These are phyloP conservation scores for Colletotrichum liriopes DNA, from an alignment of 2,329 filamentous ascomycete genomes.

Conservation along the genomic window DNA sequence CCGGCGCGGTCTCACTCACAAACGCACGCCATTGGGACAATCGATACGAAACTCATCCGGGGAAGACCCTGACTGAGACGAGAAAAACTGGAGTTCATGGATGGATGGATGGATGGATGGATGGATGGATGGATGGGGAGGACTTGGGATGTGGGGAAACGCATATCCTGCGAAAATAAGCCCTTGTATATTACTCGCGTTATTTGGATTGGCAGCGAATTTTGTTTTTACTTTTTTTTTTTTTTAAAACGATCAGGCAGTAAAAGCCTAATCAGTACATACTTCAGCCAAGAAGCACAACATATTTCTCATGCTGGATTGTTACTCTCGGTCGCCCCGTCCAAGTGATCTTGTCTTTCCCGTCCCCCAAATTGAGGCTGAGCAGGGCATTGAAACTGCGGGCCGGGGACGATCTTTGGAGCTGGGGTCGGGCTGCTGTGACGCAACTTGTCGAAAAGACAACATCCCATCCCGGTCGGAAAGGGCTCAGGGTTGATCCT, in stretches of 20 bases:
- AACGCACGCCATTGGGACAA: not conserved
- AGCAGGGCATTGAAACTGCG: constrained; percentile 31
- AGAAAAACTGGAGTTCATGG: constrained; percentile 12
- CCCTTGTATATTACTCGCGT: constrained; percentile 36
- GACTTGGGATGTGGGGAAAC: constrained; percentile 4
- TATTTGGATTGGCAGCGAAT: constrained; percentile 23
- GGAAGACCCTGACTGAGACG: not conserved
- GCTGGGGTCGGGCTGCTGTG: constrained; percentile 1
- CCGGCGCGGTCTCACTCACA: not conserved
- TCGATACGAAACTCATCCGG: constrained; percentile 5
- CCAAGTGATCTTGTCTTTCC: not conserved
- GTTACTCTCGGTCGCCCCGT: not conserved
- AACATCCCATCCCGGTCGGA: constrained; percentile 8
- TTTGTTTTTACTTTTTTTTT: constrained; percentile 26
- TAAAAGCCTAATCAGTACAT: constrained; percentile 28
- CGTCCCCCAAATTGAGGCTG: constrained; percentile 14
- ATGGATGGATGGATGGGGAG: not conserved
- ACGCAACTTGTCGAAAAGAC: constrained; percentile 20
- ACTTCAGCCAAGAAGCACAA: constrained; percentile 3
- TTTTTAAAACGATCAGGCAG: constrained; percentile 18
- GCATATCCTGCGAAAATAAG: constrained; percentile 12
- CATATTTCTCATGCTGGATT: not conserved
- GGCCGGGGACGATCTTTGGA: constrained; percentile 19
- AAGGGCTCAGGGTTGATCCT: constrained; percentile 20
- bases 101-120: not conserved